These are phyloP conservation scores for Alternaria metachromatica DNA, from an alignment of 2,329 filamentous ascomycete genomes.

Conservation along the genomic window DNA sequence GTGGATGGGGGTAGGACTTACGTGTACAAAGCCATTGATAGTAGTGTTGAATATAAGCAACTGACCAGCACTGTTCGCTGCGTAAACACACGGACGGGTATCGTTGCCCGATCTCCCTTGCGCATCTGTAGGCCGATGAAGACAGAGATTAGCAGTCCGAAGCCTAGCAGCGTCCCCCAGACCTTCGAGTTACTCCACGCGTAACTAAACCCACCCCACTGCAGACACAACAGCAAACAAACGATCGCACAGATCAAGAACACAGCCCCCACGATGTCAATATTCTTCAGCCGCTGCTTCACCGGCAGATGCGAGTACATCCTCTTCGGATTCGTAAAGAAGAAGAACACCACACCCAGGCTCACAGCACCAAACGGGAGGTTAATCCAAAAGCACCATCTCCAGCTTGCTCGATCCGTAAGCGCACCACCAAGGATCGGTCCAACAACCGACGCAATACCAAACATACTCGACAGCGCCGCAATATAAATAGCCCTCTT, in stretches of 20 bases:
- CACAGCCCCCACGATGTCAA: slow-evolving; percentile 41
- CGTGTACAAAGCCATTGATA: slow-evolving; percentile 50
- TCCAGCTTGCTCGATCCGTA: slow-evolving; percentile 49
- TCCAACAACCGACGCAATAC: slow-evolving; percentile 49
- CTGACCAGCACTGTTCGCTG: slow-evolving; percentile 45
- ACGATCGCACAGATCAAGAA: slow-evolving; percentile 45
- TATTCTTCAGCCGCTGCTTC: slow-evolving; percentile 47
- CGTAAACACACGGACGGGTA: slow-evolving; percentile 43
- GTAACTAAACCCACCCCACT: slow-evolving; percentile 52
- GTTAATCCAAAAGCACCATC: slow-evolving; percentile 53
- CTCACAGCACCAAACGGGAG: slow-evolving; percentile 54
- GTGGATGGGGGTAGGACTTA: slow-evolving; percentile 17
- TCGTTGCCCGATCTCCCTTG: slow-evolving; percentile 39
- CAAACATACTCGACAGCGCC: slow-evolving; percentile 47
- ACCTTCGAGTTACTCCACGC: slow-evolving; percentile 57
- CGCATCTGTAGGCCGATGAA: slow-evolving; percentile 50
- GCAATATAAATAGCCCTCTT: slow-evolving; percentile 54
- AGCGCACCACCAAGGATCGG: slow-evolving; percentile 53
- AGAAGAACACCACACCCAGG: slow-evolving; percentile 39
- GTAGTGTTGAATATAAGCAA: slow-evolving; percentile 42
- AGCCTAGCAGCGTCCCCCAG: slow-evolving; percentile 60
- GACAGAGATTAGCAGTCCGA: slow-evolving; percentile 54
- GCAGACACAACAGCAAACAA: slow-evolving; percentile 43
- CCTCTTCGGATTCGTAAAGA: slow-evolving; percentile 38
- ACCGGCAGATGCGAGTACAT: slow-evolving; percentile 37